Evolutionary conservation across 2,329 filamentous ascomycete genomes (phyloP).

Genomic region (Penicillium sp.): DNA sequence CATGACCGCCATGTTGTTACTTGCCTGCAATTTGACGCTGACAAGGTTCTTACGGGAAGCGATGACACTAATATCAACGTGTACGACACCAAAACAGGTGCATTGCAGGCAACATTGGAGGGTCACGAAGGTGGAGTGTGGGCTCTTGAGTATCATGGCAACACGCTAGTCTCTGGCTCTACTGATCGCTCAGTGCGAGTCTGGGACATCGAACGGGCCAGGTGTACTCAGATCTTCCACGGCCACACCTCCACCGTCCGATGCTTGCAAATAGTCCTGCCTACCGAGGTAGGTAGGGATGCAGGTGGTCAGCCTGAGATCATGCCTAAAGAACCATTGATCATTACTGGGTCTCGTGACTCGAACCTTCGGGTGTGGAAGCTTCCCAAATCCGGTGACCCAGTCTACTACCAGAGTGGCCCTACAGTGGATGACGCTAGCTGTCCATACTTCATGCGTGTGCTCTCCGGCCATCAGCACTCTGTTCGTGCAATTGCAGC

Average conservation of each 20-base stretch:
- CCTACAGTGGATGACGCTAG: slow-evolving; percentile 71
- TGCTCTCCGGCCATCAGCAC: slow-evolving; percentile 81
- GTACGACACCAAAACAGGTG: slow-evolving; percentile 94
- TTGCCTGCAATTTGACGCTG: slow-evolving; percentile 93
- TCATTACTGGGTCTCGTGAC: slow-evolving; percentile 95
- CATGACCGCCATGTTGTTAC: slow-evolving; percentile 96
- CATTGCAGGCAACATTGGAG: slow-evolving; percentile 76
- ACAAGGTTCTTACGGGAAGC: slow-evolving; percentile 96
- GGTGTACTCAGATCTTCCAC: slow-evolving; percentile 93
- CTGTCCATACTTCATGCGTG: slow-evolving; percentile 92
- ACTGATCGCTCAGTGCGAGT: slow-evolving; percentile 98
- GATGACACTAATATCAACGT: slow-evolving; percentile 98
- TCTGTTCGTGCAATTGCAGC: slow-evolving; percentile 96
- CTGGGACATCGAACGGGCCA: slow-evolving; percentile 93
- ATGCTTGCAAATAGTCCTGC: slow-evolving; percentile 91
- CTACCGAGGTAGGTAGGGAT: slow-evolving; percentile 71
- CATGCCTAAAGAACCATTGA: slow-evolving; percentile 91
- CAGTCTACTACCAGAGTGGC: slow-evolving; percentile 74
- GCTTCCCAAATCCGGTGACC: slow-evolving; percentile 76
- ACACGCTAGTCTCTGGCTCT: slow-evolving; percentile 90
- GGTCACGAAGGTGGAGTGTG: slow-evolving; percentile 97
- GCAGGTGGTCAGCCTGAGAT: slow-evolving; percentile 73
- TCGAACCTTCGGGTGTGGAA: slow-evolving; percentile 94
- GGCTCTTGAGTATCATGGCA: slow-evolving; percentile 95
- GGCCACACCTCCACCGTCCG: slow-evolving; percentile 97